Percentiles rank a stretch among this genome's conserved stretches.
phyloP scores from a whole-genome alignment of 495 filamentous ascomycete species.

The Elaphomyces granulatus region DNA sequence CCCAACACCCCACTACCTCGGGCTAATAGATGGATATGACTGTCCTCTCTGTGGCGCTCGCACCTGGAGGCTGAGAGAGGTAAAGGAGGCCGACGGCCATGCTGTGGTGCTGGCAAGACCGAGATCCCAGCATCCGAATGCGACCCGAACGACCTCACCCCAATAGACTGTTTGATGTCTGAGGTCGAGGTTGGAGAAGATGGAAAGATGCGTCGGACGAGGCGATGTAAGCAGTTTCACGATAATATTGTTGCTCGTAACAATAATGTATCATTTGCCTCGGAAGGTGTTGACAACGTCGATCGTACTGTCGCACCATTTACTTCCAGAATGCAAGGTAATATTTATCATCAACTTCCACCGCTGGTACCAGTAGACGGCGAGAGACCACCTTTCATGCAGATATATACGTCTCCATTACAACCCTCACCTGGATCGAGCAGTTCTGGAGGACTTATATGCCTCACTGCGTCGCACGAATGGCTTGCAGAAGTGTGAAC shows the following conservation, averaged over 20 bases:
- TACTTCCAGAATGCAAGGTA: background rate
- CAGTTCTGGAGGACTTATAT: background rate
- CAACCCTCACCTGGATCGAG: too few species aligned
- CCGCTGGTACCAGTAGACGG: background rate
- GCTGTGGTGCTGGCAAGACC: background rate
- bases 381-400: background rate
- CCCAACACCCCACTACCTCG: background rate
- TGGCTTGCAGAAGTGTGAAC: background rate
- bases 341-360: background rate
- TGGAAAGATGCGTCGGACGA: too few species aligned
- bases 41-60: background rate
- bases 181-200: too few species aligned
- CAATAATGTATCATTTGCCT: background rate
- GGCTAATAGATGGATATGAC: background rate
- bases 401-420: background rate
- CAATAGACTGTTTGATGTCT: background rate
- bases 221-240: background rate
- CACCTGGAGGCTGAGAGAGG: background rate
- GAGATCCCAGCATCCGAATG: background rate
- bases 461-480: background rate
- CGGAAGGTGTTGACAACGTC: background rate
- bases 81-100: background rate
- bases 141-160: background rate
- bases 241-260: background rate
- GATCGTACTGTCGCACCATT: background rate